Base-by-base conservation (phyloP, 2,329 filamentous ascomycete genomes). In the Byssothecium circinans region DNA sequence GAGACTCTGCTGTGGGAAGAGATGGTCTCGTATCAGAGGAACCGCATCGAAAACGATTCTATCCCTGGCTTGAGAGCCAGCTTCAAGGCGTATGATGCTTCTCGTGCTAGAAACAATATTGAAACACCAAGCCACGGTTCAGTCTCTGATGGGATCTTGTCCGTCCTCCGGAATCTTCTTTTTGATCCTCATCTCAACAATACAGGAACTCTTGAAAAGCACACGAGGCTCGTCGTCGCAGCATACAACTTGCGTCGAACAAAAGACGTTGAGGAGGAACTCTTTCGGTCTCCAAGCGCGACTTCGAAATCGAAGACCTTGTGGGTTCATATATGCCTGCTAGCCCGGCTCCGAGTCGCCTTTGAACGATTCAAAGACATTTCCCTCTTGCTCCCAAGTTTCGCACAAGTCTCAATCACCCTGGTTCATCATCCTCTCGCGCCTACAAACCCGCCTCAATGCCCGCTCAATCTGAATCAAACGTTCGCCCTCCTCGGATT, bases 351-450 rank as follows among this genome's bases (percentile, higher is more conserved):
- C 36, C 50, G 56, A 40, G 54, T 61, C 35, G 51, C 52, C 32
- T 59, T 60, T 36, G 25, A 61, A 25, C 52, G 45, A 12, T 61
- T 60, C 37, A 55, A 55, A 49, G 52, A 60, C 8, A 54, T 51
- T 43, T 48, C 54, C 35, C 38, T 53, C 38, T 56, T 35, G 19
- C 45, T 60, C 19, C 54, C 54, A 39, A 60, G 54, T 39, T 60
- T 60, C 48, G 20, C 43, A 20, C 18, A 54, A 30, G 48, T 56
- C 45, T 50, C 49, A 8, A 58, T 60, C 19, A 46, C 43, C 27
- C 43, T 56, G 32, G 34, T 58, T 4, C 33, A 41, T 45, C 43
- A 45, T 14, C 41, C 35, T 40, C 43, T 15, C 40, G 40, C 37
- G 15, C 45, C 47, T 22, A 34, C 39, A 33, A 52, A 36, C 18